These are phyloP conservation scores for Parathielavia hyrcaniae DNA, from an alignment of 495 filamentous ascomycete species.

Conservation along the genomic window DNA sequence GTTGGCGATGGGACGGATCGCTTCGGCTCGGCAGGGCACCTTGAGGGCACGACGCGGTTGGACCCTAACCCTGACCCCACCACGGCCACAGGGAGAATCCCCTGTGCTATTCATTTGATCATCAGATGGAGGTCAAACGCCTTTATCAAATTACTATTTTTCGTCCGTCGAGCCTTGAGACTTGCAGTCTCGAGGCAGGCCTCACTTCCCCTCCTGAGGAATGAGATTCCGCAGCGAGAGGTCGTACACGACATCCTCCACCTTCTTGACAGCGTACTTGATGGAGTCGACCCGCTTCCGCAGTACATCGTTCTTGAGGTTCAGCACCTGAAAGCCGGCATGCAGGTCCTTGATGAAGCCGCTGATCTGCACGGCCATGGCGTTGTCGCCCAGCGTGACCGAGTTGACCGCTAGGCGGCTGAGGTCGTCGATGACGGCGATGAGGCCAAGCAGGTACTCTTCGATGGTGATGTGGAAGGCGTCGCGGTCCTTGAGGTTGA, in stretches of 20 bases:
- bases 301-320: slow-evolving; percentile 91
- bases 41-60: too few relatives aligned
- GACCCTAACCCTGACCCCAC: slow-evolving; percentile 33
- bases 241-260: slow-evolving; percentile 97
- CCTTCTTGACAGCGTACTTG: slow-evolving; percentile 96
- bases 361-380: slow-evolving; percentile 75
- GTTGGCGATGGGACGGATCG: slow-evolving; percentile 4
- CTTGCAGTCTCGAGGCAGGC: not conserved
- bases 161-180: not conserved
- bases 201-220: slow-evolving; percentile 38
- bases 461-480: slow-evolving; percentile 93
- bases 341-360: slow-evolving; percentile 92
- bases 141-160: too few relatives aligned
- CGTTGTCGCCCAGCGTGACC: slow-evolving; percentile 85
- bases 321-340: slow-evolving; percentile 91
- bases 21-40: slow-evolving; percentile 8
- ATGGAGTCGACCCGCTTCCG: slow-evolving; percentile 83
- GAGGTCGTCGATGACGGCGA: slow-evolving; percentile 83
- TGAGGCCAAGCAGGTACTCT: slow-evolving; percentile 86
- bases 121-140: too few relatives aligned
- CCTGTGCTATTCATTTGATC: too few relatives aligned
- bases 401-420: slow-evolving; percentile 90
- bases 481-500: slow-evolving; percentile 86
- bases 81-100: too few relatives aligned
- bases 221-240: slow-evolving; percentile 79